Conservation (phyloP, 2,329 filamentous ascomycete species). For the Penicillium sp. region DNA sequence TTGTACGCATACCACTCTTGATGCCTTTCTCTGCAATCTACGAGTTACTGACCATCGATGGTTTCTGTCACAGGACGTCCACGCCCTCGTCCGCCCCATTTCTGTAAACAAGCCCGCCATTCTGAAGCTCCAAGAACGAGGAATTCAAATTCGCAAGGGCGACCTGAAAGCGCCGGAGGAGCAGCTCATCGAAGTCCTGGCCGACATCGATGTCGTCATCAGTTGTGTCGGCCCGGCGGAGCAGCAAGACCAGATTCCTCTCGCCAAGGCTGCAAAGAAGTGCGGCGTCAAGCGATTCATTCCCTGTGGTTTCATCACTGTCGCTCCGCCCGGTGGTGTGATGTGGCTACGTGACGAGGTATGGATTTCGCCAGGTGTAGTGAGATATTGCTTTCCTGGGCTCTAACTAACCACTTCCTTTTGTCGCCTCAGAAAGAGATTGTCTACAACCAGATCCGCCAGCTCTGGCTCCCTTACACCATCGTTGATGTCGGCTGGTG, state of each 20-base stretch:
- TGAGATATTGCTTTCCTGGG: not conserved
- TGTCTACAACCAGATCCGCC: constrained; percentile 53
- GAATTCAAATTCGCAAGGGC: constrained; percentile 46
- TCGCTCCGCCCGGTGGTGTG: constrained; percentile 49
- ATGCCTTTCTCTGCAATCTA: not conserved
- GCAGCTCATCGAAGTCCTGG: constrained; percentile 45
- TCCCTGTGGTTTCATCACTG: constrained; percentile 53
- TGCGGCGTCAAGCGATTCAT: constrained; percentile 56
- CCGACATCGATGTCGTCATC: constrained; percentile 50
- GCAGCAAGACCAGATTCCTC: constrained; percentile 47
- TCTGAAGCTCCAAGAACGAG: constrained; percentile 41
- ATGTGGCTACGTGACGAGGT: constrained; percentile 46
- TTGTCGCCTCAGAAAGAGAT: constrained; percentile 49
- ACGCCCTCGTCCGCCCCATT: constrained; percentile 49
- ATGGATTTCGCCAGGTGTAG: constrained; percentile 7
- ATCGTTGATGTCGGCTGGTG: constrained; percentile 62
- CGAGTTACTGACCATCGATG: constrained; percentile 1
- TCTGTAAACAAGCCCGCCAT: constrained; percentile 53
- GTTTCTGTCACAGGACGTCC: constrained; percentile 44
- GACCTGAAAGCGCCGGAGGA: constrained; percentile 48
- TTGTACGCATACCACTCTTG: constrained; percentile 18
- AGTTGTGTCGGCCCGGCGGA: constrained; percentile 41
- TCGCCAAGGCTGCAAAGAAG: constrained; percentile 52
- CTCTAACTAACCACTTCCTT: constrained; percentile 8
- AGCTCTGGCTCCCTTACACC: constrained; percentile 55